A percentile compares a stretch with the other conserved stretches of the same genome.
These are phyloP conservation scores for Beauveria sp. DNA, from an alignment of 2,329 filamentous ascomycete genomes.

Conservation along the genomic window DNA sequence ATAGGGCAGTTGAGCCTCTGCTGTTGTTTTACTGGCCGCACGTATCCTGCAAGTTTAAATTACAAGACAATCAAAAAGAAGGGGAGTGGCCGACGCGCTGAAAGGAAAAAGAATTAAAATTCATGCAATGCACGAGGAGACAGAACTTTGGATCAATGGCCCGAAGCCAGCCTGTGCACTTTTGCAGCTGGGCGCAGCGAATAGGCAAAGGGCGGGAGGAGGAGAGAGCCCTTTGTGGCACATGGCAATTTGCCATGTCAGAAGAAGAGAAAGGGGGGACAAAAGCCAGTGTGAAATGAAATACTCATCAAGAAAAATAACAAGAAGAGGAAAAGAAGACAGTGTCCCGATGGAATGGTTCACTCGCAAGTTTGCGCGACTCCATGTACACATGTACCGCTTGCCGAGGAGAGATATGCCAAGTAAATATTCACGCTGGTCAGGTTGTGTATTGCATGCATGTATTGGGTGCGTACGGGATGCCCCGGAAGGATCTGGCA, in stretches of 20 bases:
- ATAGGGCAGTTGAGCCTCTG: too few relatives aligned
- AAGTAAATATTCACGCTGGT: too few relatives aligned
- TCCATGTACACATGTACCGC: background rate
- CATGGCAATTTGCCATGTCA: background rate
- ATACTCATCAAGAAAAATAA: background rate
- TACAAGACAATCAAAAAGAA: background rate
- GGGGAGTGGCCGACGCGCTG: background rate
- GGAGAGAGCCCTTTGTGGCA: background rate
- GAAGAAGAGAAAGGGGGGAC: background rate
- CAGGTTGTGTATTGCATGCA: background rate
- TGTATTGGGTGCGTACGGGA: background rate
- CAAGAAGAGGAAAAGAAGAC: background rate
- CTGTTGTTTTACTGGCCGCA: background rate
- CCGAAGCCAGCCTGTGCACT: background rate
- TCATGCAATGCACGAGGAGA: background rate
- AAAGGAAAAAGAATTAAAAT: background rate
- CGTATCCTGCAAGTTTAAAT: background rate
- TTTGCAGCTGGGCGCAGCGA: background rate
- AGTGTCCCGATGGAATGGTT: background rate
- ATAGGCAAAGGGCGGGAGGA: background rate
- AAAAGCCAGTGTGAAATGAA: background rate
- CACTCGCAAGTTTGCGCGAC: background rate
- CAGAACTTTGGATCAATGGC: background rate
- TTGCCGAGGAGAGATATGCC: too few relatives aligned
- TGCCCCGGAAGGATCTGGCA: slow-evolving; percentile 1